A percentile compares a stretch with the other conserved stretches of the same genome.
Conservation (phyloP, 495 filamentous ascomycete genomes). For the Cairneyella variabilis region DNA sequence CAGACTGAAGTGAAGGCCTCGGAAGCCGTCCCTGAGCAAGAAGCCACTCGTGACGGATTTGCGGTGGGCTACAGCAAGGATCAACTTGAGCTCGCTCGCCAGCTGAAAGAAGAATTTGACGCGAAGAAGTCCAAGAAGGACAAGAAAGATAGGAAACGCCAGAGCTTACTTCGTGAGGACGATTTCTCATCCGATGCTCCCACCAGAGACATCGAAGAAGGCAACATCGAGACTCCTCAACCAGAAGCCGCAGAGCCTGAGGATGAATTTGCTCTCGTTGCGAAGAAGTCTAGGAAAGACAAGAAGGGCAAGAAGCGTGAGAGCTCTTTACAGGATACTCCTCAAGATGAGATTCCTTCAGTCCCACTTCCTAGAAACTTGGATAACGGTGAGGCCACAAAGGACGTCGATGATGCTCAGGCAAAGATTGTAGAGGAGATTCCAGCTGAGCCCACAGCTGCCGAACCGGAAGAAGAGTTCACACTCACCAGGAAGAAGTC, state of each 20-base stretch:
- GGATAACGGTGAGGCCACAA: constrained; percentile 16
- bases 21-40: background rate
- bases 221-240: background rate
- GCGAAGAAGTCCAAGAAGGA: constrained; percentile 27
- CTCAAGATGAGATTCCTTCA: background rate
- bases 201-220: background rate
- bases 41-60: constrained; percentile 22
- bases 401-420: background rate
- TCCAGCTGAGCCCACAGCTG: constrained; percentile 34
- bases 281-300: constrained; percentile 17
- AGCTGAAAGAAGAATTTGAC: constrained; percentile 29
- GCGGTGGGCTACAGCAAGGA: constrained; percentile 22
- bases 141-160: constrained; percentile 43
- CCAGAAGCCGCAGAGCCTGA: constrained; percentile 27
- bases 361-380: too few relatives aligned
- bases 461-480: constrained; percentile 33
- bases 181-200: constrained; percentile 12
- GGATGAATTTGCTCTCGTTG: constrained; percentile 19
- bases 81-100: constrained; percentile 26
- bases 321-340: constrained; percentile 3
- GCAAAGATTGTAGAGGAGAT: constrained; percentile 15
- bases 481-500: constrained; percentile 28
- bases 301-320: constrained; percentile 28
- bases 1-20: background rate
- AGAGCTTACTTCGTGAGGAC: constrained; percentile 17